Evolutionary conservation across 805 yeast genomes (phyloP), one percentile per base, ranked within the genome.

Genomic region (Monosporozyma solicola): DNA sequence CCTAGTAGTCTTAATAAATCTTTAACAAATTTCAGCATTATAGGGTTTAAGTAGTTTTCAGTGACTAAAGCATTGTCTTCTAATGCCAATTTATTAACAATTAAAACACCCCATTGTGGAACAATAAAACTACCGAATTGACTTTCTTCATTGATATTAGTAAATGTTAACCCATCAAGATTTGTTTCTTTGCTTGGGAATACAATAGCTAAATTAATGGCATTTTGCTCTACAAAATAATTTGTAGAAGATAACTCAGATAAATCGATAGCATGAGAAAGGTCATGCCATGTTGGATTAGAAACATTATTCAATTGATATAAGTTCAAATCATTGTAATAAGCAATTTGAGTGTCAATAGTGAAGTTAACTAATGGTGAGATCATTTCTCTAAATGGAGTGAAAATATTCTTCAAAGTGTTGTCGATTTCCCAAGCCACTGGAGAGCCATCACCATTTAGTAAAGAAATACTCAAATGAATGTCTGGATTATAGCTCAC

Each of bases 41-140:
- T 69, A 1, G 85, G 83, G 9, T 69, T 61, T 52, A 90, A 71
- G 35, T 79, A 83, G 15, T 47, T 22, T 37, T 68, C 66, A 2
- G 69, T 59, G n/a, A 84, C 58, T 2, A 59, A 57, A 44, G 66
- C 55, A 61, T 65, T 58, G 45, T 51, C 46, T 9, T 57, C 55
- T 10, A 70, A 31, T n/a, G 70, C 61, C n/a, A 57, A 54, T 31
- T 62, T 60, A 47, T 65, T 84, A 75, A 65, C 71, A 63, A 57
- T 84, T 72, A 61, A 72, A 67, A 53, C 87, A 79, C 56, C 97
- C 96, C 96, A 91, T 68, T 87, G 95, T 7, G 97, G 95, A 24
- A 92, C 80, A 47, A 86, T 67, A 62, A 85, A 90, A 52, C 68
- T 61, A 49, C 60, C 52, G 68, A 70, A 67, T 24, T 55, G 53